Conservation (phyloP, 164 flowering plant species). For the Stephania yunnanensis region DNA sequence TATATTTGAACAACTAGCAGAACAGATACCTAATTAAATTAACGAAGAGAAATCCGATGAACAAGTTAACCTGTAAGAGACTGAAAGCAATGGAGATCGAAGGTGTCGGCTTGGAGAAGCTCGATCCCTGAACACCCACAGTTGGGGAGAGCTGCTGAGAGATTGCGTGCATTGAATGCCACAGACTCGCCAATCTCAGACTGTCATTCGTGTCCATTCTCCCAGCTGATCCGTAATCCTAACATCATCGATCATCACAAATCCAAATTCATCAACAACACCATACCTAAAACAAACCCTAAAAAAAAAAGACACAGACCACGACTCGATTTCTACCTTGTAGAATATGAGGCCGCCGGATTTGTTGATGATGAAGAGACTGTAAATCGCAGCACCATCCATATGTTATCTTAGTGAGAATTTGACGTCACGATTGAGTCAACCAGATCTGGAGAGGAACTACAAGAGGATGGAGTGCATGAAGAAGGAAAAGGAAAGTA, state of each 20-base stretch:
- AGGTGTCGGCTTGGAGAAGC: constrained; percentile 85
- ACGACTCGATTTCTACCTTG: constrained; percentile 40
- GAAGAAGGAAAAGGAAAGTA: too few relatives aligned
- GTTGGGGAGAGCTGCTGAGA: constrained; percentile 89
- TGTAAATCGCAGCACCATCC: constrained; percentile 63
- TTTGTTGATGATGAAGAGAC: constrained; percentile 92
- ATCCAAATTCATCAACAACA: background rate
- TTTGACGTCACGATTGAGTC: too few relatives aligned
- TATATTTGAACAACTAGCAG: too few relatives aligned
- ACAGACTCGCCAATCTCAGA: constrained; percentile 82
- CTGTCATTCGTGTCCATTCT: constrained; percentile 95
- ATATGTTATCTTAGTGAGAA: too few relatives aligned
- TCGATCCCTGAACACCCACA: constrained; percentile 79
- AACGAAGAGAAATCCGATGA: too few relatives aligned
- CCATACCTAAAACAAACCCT: background rate
- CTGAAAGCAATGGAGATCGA: constrained; percentile 94
- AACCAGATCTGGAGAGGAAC: too few relatives aligned
- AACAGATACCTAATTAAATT: too few relatives aligned
- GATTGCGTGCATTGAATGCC: constrained; percentile 99
- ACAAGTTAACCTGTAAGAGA: constrained; percentile 68
- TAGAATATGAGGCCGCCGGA: constrained; percentile 91
- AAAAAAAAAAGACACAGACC: background rate
- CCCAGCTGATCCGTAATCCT: constrained; percentile 87
- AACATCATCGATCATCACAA: background rate
- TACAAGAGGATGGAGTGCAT: too few relatives aligned